phyloP scores from a whole-genome alignment of 352 stramenopile genomes.

The Globisporangium carolinianum region DNA sequence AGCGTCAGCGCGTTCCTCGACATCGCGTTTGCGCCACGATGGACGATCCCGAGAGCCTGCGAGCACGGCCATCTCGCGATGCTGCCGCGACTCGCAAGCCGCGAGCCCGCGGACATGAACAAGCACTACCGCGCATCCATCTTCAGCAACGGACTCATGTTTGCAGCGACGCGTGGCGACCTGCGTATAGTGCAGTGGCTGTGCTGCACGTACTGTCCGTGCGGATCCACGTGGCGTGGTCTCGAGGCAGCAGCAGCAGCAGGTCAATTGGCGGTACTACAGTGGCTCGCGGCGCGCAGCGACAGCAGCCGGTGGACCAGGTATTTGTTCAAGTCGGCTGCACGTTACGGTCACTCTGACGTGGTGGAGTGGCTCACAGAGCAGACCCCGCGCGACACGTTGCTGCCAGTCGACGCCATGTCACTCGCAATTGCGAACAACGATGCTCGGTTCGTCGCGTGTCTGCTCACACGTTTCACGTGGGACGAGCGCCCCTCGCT shows the following conservation, averaged over 20 bases:
- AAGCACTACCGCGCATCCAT: too few relatives aligned
- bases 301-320: neutral
- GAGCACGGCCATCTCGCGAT: too few relatives aligned
- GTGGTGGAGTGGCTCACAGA: neutral
- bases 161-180: conserved; percentile 1
- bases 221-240: neutral
- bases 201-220: neutral
- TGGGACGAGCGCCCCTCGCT: neutral
- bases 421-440: neutral
- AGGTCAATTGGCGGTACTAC: neutral
- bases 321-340: neutral
- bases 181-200: conserved; percentile 1
- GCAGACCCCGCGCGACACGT: neutral
- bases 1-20: neutral
- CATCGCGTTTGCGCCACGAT: neutral
- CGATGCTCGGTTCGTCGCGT: neutral
- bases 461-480: neutral
- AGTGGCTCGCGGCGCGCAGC: neutral
- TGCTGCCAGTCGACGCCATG: neutral
- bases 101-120: too few relatives aligned
- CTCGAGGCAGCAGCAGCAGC: neutral
- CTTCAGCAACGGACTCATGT: too few relatives aligned
- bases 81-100: too few relatives aligned
- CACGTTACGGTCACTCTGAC: neutral
- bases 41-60: too few relatives aligned